phyloP scores from a whole-genome alignment of 2,329 filamentous ascomycete species.

The Alternaria gaisen region DNA sequence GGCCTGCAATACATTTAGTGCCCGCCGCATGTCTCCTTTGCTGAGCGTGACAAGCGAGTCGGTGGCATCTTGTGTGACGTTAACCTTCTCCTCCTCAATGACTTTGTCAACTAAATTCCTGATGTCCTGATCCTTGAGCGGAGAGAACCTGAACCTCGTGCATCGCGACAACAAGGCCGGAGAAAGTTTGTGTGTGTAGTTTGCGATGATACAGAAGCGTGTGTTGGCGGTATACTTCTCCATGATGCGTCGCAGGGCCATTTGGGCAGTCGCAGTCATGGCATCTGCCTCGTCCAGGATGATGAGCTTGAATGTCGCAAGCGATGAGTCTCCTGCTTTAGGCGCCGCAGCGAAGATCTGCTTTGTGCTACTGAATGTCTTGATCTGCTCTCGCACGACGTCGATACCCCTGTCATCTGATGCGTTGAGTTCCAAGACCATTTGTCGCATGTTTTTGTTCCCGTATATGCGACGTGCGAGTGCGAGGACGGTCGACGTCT shows the following conservation, averaged over 20 bases:
- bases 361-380: constrained; percentile 97
- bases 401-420: constrained; percentile 98
- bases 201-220: constrained; percentile 97
- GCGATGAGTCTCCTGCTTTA: constrained; percentile 56
- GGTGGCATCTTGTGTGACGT: constrained; percentile 81
- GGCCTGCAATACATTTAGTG: constrained; percentile 93
- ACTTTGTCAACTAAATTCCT: constrained; percentile 86
- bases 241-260: constrained; percentile 97
- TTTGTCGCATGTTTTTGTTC: constrained; percentile 89
- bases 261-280: constrained; percentile 98
- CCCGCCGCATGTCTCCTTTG: constrained; percentile 95
- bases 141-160: constrained; percentile 94
- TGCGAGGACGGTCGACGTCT: constrained; percentile 95
- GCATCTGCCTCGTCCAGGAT: constrained; percentile 99
- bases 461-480: constrained; percentile 95
- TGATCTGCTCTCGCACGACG: constrained; percentile 95
- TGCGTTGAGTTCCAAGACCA: constrained; percentile 97
- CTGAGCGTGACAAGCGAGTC: constrained; percentile 86
- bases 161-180: constrained; percentile 91
- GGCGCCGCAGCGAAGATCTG: constrained; percentile 85
- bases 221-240: constrained; percentile 99
- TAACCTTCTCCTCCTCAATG: constrained; percentile 84
- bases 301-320: constrained; percentile 91
- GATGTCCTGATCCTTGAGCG: constrained; percentile 89
- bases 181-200: constrained; percentile 97